Conservation (phyloP, 225 moss, liverwort and hornwort genomes). For the Anthoceros angustus region DNA sequence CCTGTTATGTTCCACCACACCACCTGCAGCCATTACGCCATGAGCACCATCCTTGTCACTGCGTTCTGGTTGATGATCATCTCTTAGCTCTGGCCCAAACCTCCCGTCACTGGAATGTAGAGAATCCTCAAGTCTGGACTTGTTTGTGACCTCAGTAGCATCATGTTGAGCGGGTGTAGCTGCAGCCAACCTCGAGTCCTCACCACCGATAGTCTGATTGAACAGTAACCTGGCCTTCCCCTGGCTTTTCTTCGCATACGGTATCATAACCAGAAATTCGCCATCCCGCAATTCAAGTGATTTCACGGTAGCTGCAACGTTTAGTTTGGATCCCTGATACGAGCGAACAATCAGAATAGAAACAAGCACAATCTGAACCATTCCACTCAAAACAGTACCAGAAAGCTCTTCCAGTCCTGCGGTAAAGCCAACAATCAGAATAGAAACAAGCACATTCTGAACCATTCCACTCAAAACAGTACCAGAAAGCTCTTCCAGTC, state of each 20-base stretch:
- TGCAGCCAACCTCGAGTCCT: slow-evolving; percentile 7
- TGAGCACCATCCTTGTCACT: too few species aligned
- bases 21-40: too few species aligned
- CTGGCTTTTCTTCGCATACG: slow-evolving; percentile 39
- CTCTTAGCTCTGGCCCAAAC: too few species aligned
- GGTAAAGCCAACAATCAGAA: not conserved
- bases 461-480: not conserved
- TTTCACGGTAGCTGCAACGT: slow-evolving; percentile 25
- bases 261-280: slow-evolving; percentile 63
- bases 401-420: not conserved
- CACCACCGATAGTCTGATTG: not conserved
- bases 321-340: slow-evolving; percentile 58
- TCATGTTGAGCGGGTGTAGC: not conserved
- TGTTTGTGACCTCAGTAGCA: not conserved
- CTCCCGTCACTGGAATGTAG: too few species aligned
- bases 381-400: not conserved
- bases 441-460: too few species aligned
- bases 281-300: slow-evolving; percentile 31
- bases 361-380: not conserved
- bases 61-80: too few species aligned
- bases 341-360: not conserved
- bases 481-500: not conserved
- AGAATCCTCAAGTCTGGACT: not conserved
- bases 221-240: slow-evolving; percentile 15
- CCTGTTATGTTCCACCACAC: too few species aligned